Evolutionary conservation across 768 basidiomycete genomes (phyloP).

Genomic region (Cytidiella melzeri): DNA sequence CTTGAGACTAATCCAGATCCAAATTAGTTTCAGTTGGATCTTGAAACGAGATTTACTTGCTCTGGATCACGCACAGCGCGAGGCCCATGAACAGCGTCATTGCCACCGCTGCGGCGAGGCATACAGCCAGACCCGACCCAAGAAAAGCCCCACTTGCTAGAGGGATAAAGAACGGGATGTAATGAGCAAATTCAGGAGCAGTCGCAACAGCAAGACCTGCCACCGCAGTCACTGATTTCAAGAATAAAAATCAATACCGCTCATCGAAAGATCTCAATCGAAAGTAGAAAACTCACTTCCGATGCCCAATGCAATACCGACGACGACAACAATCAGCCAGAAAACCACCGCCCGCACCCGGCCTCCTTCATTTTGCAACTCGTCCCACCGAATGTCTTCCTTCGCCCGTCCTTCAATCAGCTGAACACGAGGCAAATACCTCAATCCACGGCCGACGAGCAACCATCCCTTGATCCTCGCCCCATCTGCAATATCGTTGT

Average conservation of each 20-base stretch:
- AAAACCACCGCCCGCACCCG: constrained; percentile 41
- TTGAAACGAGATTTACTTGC: no score
- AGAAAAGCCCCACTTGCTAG: constrained; percentile 44
- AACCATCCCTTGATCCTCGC: constrained; percentile 71
- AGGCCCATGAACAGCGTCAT: constrained; percentile 52
- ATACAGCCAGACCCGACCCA: constrained; percentile 57
- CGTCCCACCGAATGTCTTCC: constrained; percentile 79
- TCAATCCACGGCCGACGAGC: constrained; percentile 63
- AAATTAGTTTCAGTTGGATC: no score
- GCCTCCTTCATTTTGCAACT: constrained; percentile 55
- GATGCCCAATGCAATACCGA: constrained; percentile 46
- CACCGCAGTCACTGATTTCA: constrained; percentile 55
- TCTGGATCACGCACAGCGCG: constrained; percentile 44
- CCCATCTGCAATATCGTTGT: constrained; percentile 69
- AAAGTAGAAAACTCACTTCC: constrained; percentile 44
- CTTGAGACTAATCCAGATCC: constrained; percentile 41
- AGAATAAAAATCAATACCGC: constrained; percentile 1
- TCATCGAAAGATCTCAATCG: background rate
- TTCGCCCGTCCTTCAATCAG: constrained; percentile 76
- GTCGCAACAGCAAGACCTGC: constrained; percentile 59
- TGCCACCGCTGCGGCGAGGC: constrained; percentile 61
- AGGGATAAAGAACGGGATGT: constrained; percentile 55
- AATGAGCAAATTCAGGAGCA: constrained; percentile 71
- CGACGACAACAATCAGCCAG: constrained; percentile 50
- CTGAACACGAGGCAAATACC: constrained; percentile 55